phyloP scores from a whole-genome alignment of 148 eudicot genomes.

The Arbutus unedo region DNA sequence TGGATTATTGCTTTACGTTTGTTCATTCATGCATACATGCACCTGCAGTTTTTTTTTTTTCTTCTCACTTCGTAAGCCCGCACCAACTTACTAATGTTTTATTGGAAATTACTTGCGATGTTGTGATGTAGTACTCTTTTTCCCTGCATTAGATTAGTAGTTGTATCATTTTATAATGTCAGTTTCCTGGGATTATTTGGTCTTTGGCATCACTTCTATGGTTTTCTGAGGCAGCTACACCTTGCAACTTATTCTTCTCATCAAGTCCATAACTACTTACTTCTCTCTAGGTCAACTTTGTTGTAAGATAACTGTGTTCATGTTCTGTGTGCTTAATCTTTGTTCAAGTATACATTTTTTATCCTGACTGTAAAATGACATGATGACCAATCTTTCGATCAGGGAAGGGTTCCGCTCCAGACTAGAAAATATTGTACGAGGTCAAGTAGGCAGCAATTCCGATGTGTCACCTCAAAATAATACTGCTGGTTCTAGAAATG shows the following conservation, averaged over 20 bases:
- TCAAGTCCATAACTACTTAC: neutral
- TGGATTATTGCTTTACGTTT: neutral
- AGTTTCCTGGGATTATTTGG: neutral
- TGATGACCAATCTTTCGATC: neutral
- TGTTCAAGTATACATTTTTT: neutral
- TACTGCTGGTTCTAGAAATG: conserved; percentile 40
- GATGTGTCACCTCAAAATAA: conserved; percentile 43
- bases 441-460: conserved; percentile 62
- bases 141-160: conserved; percentile 1
- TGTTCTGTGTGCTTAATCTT: neutral
- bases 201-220: neutral
- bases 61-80: neutral
- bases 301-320: neutral
- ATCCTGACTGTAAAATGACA: conserved; percentile 2
- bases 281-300: neutral
- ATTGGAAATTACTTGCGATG: neutral
- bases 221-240: conserved; percentile 6
- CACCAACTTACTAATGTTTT: neutral
- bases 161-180: neutral
- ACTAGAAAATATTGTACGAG: conserved; percentile 64
- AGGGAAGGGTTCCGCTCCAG: conserved; percentile 46
- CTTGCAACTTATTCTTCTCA: neutral
- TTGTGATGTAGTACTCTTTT: neutral
- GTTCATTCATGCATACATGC: neutral
- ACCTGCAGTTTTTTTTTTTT: neutral